A percentile compares a stretch with the other conserved stretches of the same genome.
Evolutionary conservation across 2,329 filamentous ascomycete species (phyloP).

Genomic region (Colletotrichum sp.): DNA sequence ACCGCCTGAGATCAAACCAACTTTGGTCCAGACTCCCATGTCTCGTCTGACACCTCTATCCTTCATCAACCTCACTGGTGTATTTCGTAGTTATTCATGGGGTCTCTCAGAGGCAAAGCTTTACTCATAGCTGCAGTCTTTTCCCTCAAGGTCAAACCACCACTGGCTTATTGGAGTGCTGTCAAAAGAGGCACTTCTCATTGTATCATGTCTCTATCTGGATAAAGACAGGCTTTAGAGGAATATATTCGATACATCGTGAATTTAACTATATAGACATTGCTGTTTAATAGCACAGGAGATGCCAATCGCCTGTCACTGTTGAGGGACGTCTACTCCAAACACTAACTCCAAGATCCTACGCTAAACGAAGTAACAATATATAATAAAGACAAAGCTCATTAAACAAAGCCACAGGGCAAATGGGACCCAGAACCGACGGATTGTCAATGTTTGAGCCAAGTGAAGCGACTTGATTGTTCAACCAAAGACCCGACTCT

Average conservation of each 20-base stretch:
- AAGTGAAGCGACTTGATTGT: no score
- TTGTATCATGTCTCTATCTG: background rate
- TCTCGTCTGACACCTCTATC: background rate
- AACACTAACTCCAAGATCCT: fast-evolving
- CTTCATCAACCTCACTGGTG: background rate
- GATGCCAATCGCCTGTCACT: background rate
- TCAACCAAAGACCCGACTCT: no score
- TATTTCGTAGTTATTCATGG: background rate
- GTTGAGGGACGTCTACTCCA: background rate
- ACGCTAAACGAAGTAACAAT: background rate
- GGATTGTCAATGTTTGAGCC: no score
- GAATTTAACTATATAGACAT: background rate
- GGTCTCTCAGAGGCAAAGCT: background rate
- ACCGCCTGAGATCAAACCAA: background rate
- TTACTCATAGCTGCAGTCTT: background rate
- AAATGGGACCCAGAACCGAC: no score
- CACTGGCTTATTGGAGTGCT: background rate
- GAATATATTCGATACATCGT: background rate
- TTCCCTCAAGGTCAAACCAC: background rate
- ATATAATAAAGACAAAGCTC: no score
- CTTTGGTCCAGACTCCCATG: background rate
- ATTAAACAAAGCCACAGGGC: no score
- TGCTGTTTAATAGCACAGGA: background rate
- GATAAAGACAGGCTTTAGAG: background rate
- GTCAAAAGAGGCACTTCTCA: background rate